Conservation (phyloP, 2,329 filamentous ascomycete species). For the Cladophialophora exuberans region DNA sequence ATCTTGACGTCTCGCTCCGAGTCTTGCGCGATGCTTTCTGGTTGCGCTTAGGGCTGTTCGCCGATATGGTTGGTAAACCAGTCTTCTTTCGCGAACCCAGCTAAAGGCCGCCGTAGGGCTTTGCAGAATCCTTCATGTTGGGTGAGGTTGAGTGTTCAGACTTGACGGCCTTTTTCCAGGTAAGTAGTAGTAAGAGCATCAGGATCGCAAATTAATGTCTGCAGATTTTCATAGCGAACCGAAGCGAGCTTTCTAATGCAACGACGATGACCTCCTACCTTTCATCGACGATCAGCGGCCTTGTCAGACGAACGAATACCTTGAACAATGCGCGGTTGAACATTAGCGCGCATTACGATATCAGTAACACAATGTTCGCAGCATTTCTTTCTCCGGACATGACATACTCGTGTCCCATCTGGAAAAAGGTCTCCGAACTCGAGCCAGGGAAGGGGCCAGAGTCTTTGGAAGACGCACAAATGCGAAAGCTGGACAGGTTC, state of each 20-base stretch:
- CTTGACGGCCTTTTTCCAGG: constrained; percentile 68
- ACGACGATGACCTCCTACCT: constrained; percentile 65
- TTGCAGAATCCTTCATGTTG: constrained; percentile 74
- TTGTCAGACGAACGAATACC: constrained; percentile 63
- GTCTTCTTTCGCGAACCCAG: not conserved
- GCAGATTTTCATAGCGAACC: constrained; percentile 71
- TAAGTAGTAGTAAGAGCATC: constrained; percentile 2
- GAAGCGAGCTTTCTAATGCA: constrained; percentile 66
- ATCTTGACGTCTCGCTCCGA: constrained; percentile 55
- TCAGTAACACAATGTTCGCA: constrained; percentile 50
- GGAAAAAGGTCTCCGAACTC: constrained; percentile 41
- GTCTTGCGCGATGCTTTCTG: constrained; percentile 71
- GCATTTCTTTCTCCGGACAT: constrained; percentile 36
- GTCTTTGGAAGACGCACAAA: constrained; percentile 66
- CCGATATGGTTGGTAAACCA: constrained; percentile 62
- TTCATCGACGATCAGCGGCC: constrained; percentile 59
- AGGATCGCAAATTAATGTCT: not conserved
- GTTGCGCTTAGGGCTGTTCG: constrained; percentile 69
- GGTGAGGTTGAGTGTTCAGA: constrained; percentile 70
- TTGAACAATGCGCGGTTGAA: constrained; percentile 65
- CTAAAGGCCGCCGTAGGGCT: constrained; percentile 52
- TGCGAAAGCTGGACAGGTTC: constrained; percentile 68
- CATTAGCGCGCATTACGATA: constrained; percentile 74
- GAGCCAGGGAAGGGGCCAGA: constrained; percentile 59
- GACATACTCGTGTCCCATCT: constrained; percentile 34